These are phyloP conservation scores for Papiliotrema nemorosa DNA, from an alignment of 1,284 basidiomycete species.

Conservation along the genomic window DNA sequence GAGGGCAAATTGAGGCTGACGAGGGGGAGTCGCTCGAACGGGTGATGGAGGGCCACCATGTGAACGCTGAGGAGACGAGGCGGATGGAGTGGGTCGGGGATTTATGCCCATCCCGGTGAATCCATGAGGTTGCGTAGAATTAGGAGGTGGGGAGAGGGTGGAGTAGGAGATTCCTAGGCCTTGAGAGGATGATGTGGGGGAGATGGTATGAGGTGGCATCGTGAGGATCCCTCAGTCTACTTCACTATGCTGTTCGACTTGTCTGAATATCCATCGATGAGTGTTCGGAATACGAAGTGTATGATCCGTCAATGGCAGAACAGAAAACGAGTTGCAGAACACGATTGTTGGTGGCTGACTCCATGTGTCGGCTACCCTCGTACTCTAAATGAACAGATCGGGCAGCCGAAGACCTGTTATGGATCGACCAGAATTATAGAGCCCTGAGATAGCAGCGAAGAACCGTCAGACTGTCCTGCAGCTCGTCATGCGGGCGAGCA, in stretches of 20 bases:
- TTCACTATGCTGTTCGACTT: no score
- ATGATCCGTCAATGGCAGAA: no score
- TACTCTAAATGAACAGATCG: no score
- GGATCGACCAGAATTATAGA: no score
- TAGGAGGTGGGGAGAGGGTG: slow-evolving; percentile 21
- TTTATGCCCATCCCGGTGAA: slow-evolving; percentile 21
- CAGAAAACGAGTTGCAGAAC: no score
- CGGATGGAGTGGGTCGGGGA: slow-evolving; percentile 3
- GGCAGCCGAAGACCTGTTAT: no score
- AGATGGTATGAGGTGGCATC: slow-evolving; percentile 31
- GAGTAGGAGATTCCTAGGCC: slow-evolving; percentile 34
- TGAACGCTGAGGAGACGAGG: neutral
- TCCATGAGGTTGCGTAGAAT: neutral
- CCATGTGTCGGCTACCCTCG: no score
- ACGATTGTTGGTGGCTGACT: no score
- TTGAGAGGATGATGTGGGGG: slow-evolving; percentile 19
- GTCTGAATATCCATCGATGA: no score
- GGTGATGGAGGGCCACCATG: neutral
- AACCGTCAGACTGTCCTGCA: no score
- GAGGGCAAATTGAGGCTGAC: slow-evolving; percentile 17
- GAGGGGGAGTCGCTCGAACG: neutral
- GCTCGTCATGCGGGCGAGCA: no score
- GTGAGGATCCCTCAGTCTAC: neutral
- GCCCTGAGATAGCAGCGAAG: neutral
- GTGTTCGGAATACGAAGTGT: no score